These are phyloP conservation scores for Amanita molliuscula DNA, from an alignment of 768 basidiomycete genomes.

Conservation along the genomic window DNA sequence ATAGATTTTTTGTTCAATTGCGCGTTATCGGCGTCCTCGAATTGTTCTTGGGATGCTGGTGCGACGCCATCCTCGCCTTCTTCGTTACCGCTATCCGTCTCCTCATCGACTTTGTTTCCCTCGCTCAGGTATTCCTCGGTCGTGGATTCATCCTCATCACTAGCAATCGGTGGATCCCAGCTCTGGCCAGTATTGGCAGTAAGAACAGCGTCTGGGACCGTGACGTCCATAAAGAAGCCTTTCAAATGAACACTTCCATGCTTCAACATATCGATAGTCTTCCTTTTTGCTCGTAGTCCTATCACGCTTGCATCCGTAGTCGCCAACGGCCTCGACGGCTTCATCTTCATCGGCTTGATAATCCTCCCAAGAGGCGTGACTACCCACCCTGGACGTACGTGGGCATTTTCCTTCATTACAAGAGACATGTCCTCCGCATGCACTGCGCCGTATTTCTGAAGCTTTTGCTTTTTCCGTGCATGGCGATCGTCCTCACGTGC, in stretches of 20 bases:
- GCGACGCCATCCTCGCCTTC: conserved; percentile 9
- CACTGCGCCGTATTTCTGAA: conserved; percentile 6
- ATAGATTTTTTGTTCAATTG: background rate
- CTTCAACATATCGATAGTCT: conserved; percentile 62
- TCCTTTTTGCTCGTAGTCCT: conserved; percentile 45
- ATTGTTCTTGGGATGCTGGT: background rate
- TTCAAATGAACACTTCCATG: conserved; percentile 65
- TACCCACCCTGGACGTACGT: conserved; percentile 51
- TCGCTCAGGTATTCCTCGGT: conserved; percentile 11
- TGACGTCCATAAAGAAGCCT: conserved; percentile 51
- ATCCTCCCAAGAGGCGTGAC: conserved; percentile 58
- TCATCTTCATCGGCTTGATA: conserved; percentile 57
- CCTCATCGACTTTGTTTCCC: conserved; percentile 10
- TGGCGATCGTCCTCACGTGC: conserved; percentile 32
- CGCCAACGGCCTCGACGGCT: conserved; percentile 53
- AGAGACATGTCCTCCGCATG: conserved; percentile 57
- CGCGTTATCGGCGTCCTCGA: conserved; percentile 3
- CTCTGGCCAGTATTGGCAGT: background rate
- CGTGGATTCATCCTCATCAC: conserved; percentile 16
- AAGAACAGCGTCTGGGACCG: background rate
- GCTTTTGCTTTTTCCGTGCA: conserved; percentile 20
- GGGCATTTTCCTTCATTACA: conserved; percentile 47
- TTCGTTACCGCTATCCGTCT: conserved; percentile 7
- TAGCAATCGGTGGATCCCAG: background rate
- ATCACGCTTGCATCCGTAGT: conserved; percentile 15